Conservation (phyloP, 2,329 filamentous ascomycete genomes). For the Pseudogymnoascus sp. region DNA sequence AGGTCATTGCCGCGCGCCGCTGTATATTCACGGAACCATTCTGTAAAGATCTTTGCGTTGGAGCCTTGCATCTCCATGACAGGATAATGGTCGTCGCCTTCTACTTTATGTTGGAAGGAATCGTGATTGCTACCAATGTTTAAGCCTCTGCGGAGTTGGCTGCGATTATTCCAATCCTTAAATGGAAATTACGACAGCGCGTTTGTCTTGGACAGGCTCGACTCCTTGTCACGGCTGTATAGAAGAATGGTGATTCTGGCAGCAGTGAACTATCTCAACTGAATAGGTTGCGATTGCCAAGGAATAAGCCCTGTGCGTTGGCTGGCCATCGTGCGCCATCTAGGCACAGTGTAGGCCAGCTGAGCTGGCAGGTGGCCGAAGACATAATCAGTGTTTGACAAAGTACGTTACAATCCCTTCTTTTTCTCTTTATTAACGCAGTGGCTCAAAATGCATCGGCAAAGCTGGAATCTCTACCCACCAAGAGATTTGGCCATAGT, state of each 20-base stretch:
- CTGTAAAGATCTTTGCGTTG: constrained; percentile 1
- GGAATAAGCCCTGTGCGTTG: neutral
- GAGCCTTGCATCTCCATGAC: neutral
- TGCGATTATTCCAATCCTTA: neutral
- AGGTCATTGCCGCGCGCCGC: constrained; percentile 11
- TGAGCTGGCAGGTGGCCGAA: neutral
- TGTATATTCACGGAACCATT: constrained; percentile 16
- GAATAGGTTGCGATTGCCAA: neutral
- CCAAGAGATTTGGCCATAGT: no score
- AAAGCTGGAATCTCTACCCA: no score
- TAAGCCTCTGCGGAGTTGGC: neutral
- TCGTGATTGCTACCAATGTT: neutral
- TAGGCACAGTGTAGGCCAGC: neutral
- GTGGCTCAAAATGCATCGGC: no score
- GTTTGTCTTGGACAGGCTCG: neutral
- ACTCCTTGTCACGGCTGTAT: neutral
- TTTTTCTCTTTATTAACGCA: no score
- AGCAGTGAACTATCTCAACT: neutral
- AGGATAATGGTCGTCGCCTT: neutral
- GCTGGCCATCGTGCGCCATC: neutral
- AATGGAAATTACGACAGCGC: neutral
- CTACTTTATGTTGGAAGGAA: neutral
- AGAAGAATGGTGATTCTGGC: neutral
- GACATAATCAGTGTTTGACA: neutral
- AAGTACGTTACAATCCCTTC: no score